These are phyloP conservation scores for Aspergillus fischeri DNA, from an alignment of 2,329 filamentous ascomycete species.

Conservation along the genomic window DNA sequence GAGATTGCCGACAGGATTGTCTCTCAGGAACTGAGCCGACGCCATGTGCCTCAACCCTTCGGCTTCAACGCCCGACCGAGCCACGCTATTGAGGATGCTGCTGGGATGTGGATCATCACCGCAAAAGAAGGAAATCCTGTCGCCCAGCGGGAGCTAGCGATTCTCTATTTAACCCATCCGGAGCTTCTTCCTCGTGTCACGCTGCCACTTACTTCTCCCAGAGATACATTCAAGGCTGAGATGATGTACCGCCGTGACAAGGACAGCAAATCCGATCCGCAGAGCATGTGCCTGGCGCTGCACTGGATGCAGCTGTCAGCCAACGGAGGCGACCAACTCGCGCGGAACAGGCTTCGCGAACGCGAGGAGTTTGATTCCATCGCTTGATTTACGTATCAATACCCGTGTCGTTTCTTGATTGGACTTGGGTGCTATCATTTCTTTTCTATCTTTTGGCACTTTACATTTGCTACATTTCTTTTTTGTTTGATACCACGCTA, in stretches of 20 bases:
- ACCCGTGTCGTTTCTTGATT: slow-evolving; percentile 7
- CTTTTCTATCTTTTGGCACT: slow-evolving; percentile 3
- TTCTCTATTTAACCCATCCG: slow-evolving; percentile 89
- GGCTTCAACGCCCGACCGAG: slow-evolving; percentile 28
- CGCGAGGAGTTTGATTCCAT: slow-evolving; percentile 59
- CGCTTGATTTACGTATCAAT: slow-evolving; percentile 35
- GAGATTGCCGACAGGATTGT: slow-evolving; percentile 68
- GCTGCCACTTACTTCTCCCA: slow-evolving; percentile 75
- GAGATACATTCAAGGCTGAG: slow-evolving; percentile 85
- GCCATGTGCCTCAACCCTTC: slow-evolving; percentile 28
- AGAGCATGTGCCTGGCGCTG: slow-evolving; percentile 87
- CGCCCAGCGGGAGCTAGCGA: slow-evolving; percentile 86
- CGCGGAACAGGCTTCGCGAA: slow-evolving; percentile 76
- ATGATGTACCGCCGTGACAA: slow-evolving; percentile 66
- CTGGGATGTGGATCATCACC: slow-evolving; percentile 85
- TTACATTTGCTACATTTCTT: neutral
- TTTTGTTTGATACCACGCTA: slow-evolving; percentile 14
- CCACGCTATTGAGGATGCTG: slow-evolving; percentile 63
- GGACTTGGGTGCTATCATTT: slow-evolving; percentile 2
- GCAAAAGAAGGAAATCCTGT: slow-evolving; percentile 87
- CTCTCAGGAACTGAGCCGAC: slow-evolving; percentile 47
- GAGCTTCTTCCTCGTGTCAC: slow-evolving; percentile 77
- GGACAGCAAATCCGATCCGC: slow-evolving; percentile 70
- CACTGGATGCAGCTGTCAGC: slow-evolving; percentile 96
- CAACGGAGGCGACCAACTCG: slow-evolving; percentile 79